A percentile compares a stretch with the other conserved stretches of the same genome.
These are phyloP conservation scores for Aspergillus sp. DNA, from an alignment of 2,329 filamentous ascomycete genomes.

Conservation along the genomic window DNA sequence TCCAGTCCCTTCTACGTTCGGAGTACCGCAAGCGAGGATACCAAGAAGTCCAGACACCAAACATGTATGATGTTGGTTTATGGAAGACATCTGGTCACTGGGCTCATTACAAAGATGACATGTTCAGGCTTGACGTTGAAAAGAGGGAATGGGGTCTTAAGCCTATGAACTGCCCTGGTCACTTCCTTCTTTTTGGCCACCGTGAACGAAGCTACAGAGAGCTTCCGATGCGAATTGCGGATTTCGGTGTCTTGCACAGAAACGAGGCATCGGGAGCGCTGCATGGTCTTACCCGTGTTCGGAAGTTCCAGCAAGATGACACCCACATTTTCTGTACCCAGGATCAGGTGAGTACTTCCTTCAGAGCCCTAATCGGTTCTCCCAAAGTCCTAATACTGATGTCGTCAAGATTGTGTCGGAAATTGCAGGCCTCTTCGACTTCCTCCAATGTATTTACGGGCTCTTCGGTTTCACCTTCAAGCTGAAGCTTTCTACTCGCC, in stretches of 20 bases:
- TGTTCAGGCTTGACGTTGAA: slow-evolving; percentile 81
- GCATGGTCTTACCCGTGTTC: slow-evolving; percentile 84
- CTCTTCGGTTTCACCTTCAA: slow-evolving; percentile 89
- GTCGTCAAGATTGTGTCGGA: slow-evolving; percentile 60
- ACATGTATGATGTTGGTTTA: slow-evolving; percentile 89
- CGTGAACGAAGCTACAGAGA: slow-evolving; percentile 84
- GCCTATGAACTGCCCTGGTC: slow-evolving; percentile 98
- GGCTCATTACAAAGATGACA: slow-evolving; percentile 91
- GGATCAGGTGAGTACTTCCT: slow-evolving; percentile 56
- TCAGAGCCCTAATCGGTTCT: neutral
- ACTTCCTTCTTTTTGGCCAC: slow-evolving; percentile 84
- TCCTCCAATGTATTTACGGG: slow-evolving; percentile 76
- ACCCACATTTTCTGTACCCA: slow-evolving; percentile 92
- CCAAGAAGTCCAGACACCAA: slow-evolving; percentile 91
- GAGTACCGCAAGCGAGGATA: slow-evolving; percentile 95
- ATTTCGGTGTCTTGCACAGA: slow-evolving; percentile 92
- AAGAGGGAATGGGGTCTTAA: slow-evolving; percentile 85
- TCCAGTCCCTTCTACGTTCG: slow-evolving; percentile 75
- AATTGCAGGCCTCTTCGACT: slow-evolving; percentile 83
- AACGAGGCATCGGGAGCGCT: slow-evolving; percentile 94
- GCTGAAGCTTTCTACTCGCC: slow-evolving; percentile 87
- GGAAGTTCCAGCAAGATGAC: slow-evolving; percentile 94
- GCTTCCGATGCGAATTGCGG: slow-evolving; percentile 86
- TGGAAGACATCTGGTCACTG: slow-evolving; percentile 97
- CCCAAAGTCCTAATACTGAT: slow-evolving; percentile 11